phyloP scores from a whole-genome alignment of 495 filamentous ascomycete genomes.

The Podospora bellae-mahoneyi region DNA sequence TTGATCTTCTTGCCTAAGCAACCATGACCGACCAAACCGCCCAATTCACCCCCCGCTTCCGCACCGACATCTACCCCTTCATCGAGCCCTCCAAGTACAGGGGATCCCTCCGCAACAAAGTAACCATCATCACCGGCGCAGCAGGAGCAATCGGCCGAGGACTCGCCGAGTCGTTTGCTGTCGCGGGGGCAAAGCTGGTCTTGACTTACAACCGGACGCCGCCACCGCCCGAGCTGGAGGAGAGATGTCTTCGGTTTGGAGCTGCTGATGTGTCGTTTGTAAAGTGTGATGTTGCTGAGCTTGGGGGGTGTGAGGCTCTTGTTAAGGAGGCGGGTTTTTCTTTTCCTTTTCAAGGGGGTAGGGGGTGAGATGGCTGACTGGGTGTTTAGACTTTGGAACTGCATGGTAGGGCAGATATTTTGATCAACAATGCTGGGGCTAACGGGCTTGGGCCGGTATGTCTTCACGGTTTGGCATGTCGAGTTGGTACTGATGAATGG shows the following conservation, averaged over 20 bases:
- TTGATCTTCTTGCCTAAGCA: background rate
- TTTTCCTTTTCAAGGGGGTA: background rate
- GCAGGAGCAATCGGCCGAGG: conserved; percentile 31
- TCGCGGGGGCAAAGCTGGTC: conserved; percentile 32
- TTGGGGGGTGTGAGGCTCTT: conserved; percentile 29
- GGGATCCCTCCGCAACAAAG: conserved; percentile 28
- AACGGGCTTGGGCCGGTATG: conserved; percentile 30
- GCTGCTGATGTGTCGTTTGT: conserved; percentile 27
- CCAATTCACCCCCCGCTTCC: conserved; percentile 32
- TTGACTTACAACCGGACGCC: conserved; percentile 36
- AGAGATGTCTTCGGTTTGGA: conserved; percentile 24
- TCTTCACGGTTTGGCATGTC: conserved; percentile 14
- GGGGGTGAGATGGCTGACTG: background rate
- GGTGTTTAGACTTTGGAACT: conserved; percentile 13
- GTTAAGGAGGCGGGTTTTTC: conserved; percentile 19
- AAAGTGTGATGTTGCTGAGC: conserved; percentile 30
- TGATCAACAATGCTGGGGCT: conserved; percentile 37
- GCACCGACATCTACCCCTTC: conserved; percentile 36
- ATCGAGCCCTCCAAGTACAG: conserved; percentile 32
- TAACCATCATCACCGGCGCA: conserved; percentile 33
- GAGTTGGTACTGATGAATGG: background rate
- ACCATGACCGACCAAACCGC: conserved; percentile 11
- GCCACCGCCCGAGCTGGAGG: conserved; percentile 24
- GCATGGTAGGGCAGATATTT: conserved; percentile 26
- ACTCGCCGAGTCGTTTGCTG: conserved; percentile 36